Percentiles rank a stretch among this genome's conserved stretches.
These are phyloP conservation scores for Colletotrichum plurivorum DNA, from an alignment of 2,329 filamentous ascomycete genomes.

Conservation along the genomic window DNA sequence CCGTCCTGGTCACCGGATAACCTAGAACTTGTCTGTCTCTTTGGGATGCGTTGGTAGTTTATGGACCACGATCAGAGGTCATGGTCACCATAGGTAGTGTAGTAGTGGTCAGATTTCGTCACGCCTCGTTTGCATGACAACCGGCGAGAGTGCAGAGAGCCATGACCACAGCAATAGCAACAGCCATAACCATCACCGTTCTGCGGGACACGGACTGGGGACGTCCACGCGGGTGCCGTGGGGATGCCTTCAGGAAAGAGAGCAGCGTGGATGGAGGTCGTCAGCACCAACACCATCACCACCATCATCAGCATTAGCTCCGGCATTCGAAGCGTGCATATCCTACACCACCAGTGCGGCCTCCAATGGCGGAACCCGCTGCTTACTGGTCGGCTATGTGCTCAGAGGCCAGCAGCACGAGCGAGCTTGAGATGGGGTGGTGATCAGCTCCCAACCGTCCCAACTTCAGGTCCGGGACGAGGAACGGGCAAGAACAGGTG, in stretches of 20 bases:
- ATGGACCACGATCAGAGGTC: too few species aligned
- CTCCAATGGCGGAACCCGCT: neutral
- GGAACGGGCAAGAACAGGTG: constrained; percentile 31
- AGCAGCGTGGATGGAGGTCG: neutral
- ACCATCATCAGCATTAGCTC: neutral
- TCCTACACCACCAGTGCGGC: neutral
- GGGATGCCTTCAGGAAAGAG: neutral
- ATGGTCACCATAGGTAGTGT: neutral
- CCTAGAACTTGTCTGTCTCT: constrained; percentile 28
- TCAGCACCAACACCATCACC: neutral
- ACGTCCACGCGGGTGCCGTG: neutral
- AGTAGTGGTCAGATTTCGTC: constrained; percentile 13
- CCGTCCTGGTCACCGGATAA: neutral
- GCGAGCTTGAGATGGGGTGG: constrained; percentile 12
- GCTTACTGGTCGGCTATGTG: constrained; percentile 2
- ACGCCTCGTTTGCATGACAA: constrained; percentile 23
- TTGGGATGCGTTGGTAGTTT: neutral
- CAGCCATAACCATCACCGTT: neutral
- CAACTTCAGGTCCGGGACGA: constrained; percentile 28
- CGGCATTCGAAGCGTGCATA: constrained; percentile 5
- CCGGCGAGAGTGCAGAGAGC: constrained; percentile 4
- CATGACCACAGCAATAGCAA: neutral
- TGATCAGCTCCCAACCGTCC: constrained; percentile 19
- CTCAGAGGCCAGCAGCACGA: constrained; percentile 27
- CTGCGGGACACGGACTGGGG: constrained; percentile 22